These are phyloP conservation scores for Sclerotinia subarctica DNA, from an alignment of 2,329 filamentous ascomycete genomes.

Conservation along the genomic window DNA sequence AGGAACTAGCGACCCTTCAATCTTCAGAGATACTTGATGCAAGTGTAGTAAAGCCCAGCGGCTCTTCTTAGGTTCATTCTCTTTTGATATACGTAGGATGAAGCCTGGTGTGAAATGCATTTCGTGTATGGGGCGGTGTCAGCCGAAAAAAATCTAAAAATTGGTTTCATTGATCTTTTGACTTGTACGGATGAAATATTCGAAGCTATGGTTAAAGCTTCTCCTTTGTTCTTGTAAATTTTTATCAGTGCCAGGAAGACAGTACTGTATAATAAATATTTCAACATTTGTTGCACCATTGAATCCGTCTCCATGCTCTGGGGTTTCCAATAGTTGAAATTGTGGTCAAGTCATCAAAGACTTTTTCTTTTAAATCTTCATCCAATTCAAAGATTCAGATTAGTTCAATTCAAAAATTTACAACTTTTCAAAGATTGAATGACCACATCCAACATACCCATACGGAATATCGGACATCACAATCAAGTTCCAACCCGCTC, in stretches of 20 bases:
- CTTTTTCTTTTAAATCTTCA: no score
- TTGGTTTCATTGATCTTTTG: not conserved
- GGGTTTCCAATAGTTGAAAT: no score
- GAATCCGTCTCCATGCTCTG: not conserved
- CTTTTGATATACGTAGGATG: not conserved
- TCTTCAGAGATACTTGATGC: not conserved
- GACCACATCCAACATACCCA: no score
- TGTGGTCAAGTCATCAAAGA: no score
- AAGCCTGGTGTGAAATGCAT: not conserved
- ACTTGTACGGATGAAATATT: not conserved
- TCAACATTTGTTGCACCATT: not conserved
- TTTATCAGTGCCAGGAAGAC: not conserved
- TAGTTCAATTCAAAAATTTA: no score
- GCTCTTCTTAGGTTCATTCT: not conserved
- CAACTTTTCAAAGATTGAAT: no score
- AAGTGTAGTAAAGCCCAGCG: constrained; percentile 1
- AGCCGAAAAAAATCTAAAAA: no score
- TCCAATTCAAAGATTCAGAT: no score
- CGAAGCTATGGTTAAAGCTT: not conserved
- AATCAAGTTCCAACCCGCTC: no score
- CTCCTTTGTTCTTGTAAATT: no score
- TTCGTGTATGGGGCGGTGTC: not conserved
- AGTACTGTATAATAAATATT: not conserved
- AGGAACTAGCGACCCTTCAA: not conserved
- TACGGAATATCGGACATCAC: no score